Evolutionary conservation across 73 alveolate species (phyloP), one percentile per base, ranked within the genome.

Genomic region (Effrenium voratum): DNA sequence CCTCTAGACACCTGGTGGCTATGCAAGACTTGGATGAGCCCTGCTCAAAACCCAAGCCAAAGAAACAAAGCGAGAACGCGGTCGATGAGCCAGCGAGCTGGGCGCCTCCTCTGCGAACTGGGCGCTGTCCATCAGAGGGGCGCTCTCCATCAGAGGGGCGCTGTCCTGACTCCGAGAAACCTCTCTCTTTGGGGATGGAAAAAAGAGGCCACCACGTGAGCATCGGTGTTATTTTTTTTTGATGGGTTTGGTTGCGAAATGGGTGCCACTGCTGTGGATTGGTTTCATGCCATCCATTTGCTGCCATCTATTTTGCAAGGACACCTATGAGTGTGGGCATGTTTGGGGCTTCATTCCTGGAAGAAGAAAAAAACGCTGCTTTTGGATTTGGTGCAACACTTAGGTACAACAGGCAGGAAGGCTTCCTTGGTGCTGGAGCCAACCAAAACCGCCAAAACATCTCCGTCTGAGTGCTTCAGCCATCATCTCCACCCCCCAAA

Each of bases 131-230:
- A 19, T 19, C 40, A 19, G 5, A 60, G 15, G 15, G 6, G 75
- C 75, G 47, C 91, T 81, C 73, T 81, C 91, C 28, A 82, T 47
- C 10, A 50, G 75, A 46, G 92, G 73, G 24, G 92, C 92, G 63
- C 92, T 82, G 92, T 82, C 75, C 1, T 30, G 92, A n/a, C 49
- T 70, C 16, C 49, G 49, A n/a, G 92, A 46, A 0, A 47, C 92
- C 36, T 73, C 49, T n/a, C 49, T 49, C 32, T 3, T n/a, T 15
- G 26, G 85, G 57, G 32, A 19, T 52, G 8, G 63, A 52, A 52
- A 52, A 52, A 12, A 8, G 26, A 8, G 26, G 19, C 26, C 63
- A 12, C 26, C 63, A 52, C 63, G 19, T 8, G 63, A 52, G 63
- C 19, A 12, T 8, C 8, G 19, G 19, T 8, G 63, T 52, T 52